Evolutionary conservation across 495 filamentous ascomycete genomes (phyloP).

Genomic region (Podospora australis): DNA sequence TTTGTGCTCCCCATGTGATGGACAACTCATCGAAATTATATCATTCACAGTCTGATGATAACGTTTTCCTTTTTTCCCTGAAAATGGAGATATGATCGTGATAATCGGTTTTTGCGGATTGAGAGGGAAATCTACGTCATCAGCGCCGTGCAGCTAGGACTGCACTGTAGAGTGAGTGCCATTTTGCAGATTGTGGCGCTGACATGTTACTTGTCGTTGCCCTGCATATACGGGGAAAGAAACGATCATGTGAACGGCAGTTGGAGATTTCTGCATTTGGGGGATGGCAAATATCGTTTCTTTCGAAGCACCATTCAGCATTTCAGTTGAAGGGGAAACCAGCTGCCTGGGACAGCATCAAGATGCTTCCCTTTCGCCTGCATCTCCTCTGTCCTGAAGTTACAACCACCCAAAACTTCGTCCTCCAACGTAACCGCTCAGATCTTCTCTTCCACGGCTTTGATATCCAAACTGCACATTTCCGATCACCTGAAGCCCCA

Average conservation of each 20-base stretch:
- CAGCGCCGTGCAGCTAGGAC: not conserved
- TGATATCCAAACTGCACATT: too few species aligned
- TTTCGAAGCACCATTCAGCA: not conserved
- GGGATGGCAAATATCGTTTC: too few species aligned
- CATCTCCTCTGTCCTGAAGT: not conserved
- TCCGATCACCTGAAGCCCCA: too few species aligned
- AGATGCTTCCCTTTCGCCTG: not conserved
- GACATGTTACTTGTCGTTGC: too few species aligned
- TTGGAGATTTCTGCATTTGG: not conserved
- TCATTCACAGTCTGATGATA: not conserved
- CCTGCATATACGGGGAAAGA: not conserved
- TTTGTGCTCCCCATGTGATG: slow-evolving; percentile 1
- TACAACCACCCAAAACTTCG: not conserved
- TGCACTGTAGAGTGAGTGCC: too few species aligned
- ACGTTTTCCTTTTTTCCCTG: not conserved
- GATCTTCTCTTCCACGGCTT: too few species aligned
- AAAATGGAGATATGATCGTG: not conserved
- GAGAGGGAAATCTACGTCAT: not conserved
- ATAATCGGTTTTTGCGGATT: not conserved
- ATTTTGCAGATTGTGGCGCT: too few species aligned
- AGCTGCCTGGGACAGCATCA: not conserved
- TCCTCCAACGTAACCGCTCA: too few species aligned
- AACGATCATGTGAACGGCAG: not conserved
- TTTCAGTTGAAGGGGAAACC: not conserved
- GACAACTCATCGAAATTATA: not conserved